These are phyloP conservation scores for Fusarium mangiferae DNA, from an alignment of 2,329 filamentous ascomycete genomes.

Conservation along the genomic window DNA sequence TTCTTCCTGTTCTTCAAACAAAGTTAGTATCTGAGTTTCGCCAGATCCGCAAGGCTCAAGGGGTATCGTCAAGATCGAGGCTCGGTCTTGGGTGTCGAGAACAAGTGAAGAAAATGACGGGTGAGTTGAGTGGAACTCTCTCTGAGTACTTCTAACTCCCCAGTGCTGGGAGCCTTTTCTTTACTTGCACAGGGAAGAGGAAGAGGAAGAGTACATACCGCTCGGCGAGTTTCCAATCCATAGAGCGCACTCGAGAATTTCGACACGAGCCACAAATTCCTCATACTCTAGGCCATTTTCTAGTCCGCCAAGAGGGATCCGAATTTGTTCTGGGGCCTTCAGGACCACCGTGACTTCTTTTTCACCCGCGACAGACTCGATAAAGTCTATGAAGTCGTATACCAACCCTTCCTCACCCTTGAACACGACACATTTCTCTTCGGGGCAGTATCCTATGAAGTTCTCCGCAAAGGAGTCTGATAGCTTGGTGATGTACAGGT, in stretches of 20 bases:
- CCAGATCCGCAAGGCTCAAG: background rate
- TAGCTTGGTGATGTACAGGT: constrained; percentile 20
- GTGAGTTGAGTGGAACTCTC: background rate
- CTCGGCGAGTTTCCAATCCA: constrained; percentile 27
- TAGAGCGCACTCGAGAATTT: constrained; percentile 42
- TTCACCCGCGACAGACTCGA: constrained; percentile 8
- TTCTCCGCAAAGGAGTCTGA: constrained; percentile 33
- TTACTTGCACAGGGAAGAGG: background rate
- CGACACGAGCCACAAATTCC: constrained; percentile 38
- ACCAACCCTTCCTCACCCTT: constrained; percentile 36
- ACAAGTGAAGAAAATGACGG: no score
- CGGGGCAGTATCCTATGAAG: constrained; percentile 37
- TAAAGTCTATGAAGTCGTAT: constrained; percentile 31
- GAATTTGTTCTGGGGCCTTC: constrained; percentile 25
- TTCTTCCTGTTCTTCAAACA: background rate
- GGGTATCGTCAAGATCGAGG: background rate
- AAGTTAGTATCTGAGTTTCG: background rate
- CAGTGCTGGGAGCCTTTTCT: background rate
- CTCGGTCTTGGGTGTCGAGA: no score
- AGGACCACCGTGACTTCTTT: constrained; percentile 11
- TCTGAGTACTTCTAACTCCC: background rate
- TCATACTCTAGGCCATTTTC: constrained; percentile 34
- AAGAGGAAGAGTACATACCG: constrained; percentile 7
- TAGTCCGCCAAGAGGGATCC: constrained; percentile 36
- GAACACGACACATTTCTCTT: constrained; percentile 36